A percentile compares a stretch with the other conserved stretches of the same genome.
These are phyloP conservation scores for Podochytrium sp. DNA, from an alignment of 192 early-diverging fungal genomes.

Conservation along the genomic window DNA sequence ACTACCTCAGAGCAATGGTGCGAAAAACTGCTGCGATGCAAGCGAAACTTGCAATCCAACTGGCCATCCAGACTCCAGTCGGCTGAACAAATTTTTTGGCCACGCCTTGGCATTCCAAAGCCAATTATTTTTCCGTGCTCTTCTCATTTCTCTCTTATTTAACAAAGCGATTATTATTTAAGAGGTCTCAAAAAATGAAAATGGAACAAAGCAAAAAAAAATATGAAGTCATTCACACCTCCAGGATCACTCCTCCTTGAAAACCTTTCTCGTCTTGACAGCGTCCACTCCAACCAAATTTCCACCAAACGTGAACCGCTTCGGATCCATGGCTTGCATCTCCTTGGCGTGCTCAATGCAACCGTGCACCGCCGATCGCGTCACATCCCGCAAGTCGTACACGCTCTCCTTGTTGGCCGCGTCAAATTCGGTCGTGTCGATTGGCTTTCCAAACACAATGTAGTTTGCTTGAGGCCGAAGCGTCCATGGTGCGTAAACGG, in stretches of 20 bases:
- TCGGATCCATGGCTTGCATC: constrained; percentile 5
- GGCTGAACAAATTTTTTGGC: no score
- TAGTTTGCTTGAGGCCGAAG: constrained; percentile 3
- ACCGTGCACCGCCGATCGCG: neutral
- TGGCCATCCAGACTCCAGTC: no score
- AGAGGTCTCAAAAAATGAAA: no score
- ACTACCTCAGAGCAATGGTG: no score
- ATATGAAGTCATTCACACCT: no score
- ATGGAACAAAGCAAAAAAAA: no score
- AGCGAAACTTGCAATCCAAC: no score
- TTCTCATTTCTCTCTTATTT: no score
- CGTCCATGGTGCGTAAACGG: constrained; percentile 4
- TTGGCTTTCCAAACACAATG: constrained; percentile 18
- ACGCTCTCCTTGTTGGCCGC: neutral
- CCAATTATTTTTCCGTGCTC: no score
- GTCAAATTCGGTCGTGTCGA: neutral
- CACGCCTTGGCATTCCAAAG: no score
- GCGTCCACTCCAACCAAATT: neutral
- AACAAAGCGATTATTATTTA: no score
- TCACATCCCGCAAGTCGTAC: constrained; percentile 8
- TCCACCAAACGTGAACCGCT: constrained; percentile 1
- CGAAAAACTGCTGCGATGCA: no score
- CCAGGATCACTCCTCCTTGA: constrained; percentile 1
- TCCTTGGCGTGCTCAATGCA: constrained; percentile 4
- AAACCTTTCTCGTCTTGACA: neutral